These are phyloP conservation scores for Eimeria tenella DNA, from an alignment of 169 alveolate genomes.

Conservation along the genomic window DNA sequence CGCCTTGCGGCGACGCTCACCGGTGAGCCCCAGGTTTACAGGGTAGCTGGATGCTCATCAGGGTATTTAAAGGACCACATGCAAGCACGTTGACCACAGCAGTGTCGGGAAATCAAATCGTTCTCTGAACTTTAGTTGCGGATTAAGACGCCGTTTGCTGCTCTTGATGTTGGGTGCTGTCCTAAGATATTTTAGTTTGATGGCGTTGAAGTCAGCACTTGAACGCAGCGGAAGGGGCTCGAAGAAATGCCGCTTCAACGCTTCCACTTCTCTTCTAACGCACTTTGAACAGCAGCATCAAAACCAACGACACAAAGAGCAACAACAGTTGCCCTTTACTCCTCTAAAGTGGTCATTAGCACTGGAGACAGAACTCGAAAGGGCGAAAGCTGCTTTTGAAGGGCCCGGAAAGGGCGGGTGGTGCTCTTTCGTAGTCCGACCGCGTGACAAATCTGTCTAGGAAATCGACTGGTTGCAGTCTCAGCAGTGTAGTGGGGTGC, in stretches of 20 bases:
- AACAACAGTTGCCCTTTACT: neutral
- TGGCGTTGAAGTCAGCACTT: neutral
- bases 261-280: neutral
- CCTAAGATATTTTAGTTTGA: neutral
- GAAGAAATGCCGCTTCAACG: neutral
- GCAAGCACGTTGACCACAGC: too few species aligned
- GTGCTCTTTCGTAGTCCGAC: neutral
- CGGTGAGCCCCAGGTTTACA: neutral
- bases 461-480: too few species aligned
- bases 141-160: neutral
- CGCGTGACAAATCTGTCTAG: neutral
- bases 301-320: neutral
- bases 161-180: neutral
- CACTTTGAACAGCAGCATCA: neutral
- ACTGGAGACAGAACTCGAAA: constrained; percentile 45
- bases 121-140: neutral
- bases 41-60: too few species aligned
- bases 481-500: too few species aligned
- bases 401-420: constrained; percentile 54
- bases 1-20: constrained; percentile 76
- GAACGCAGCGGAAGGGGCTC: neutral
- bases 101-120: too few species aligned
- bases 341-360: neutral
- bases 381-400: constrained; percentile 17
- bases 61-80: too few species aligned